Base-by-base conservation (phyloP, 2,329 filamentous ascomycete species). In the Nothopassalora personata region DNA sequence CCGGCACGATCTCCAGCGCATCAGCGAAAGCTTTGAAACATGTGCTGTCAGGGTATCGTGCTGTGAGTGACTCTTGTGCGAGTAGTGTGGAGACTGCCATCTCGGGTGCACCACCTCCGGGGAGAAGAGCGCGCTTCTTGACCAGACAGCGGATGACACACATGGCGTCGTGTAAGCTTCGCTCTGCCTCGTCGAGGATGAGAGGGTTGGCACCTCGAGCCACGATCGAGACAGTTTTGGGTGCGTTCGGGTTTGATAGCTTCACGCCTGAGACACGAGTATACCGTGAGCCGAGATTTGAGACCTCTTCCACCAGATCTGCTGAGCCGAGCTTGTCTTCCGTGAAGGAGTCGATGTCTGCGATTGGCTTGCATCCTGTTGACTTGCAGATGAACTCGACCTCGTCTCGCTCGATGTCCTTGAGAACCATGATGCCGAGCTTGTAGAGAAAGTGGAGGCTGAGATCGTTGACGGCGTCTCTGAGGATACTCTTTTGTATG, bases 351-450 rank as follows among this genome's bases (percentile, higher is more conserved):
- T 99, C 94, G 71, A 99, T 89, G 73, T 99, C 95, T 68, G 94
- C 94, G 71, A 99, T 94, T 53, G 94, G 94, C 80, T 99, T 99
- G 86, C 94, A 99, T 70, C 94, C 94, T 36, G 93, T 96, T 62
- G 90, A 96, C 80, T 97, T 99, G 89, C 93, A 97, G 76, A 99
- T 90, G 77, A 99, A 99, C 76, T 99, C 94, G 60, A 99, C 91
- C 78, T 99, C 94, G 71, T 99, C 94, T 64, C 94, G 88, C 81
- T 99, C 94, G 70, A 99, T 96, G 67, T 99, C 94, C 82, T 97
- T 99, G 76, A 99, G 84, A 49, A 89, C 90, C 64, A 97, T 82
- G 68, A 99, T 99, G 77, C 93, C 93, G 64, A 97, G 87, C 76
- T 97, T 96, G 70, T 94, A 91, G 65, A 99, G 83, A 83, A 99